Evolutionary conservation across 1,284 basidiomycete genomes (phyloP).

Genomic region (Coniferiporia sulphurascens): DNA sequence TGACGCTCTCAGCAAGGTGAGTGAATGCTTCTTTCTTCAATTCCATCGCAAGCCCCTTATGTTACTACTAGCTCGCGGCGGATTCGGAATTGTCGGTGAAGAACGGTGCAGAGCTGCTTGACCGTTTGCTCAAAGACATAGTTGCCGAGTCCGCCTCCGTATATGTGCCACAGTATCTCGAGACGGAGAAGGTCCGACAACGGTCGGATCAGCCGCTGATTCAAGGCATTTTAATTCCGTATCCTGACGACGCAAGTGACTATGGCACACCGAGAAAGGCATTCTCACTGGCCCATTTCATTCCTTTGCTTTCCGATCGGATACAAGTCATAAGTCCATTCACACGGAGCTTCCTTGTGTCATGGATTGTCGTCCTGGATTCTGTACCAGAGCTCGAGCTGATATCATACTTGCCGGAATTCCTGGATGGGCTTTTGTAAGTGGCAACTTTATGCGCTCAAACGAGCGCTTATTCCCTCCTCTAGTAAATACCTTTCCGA

Average conservation of each 20-base stretch:
- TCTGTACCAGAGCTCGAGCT: conserved; percentile 96
- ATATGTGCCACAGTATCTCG: conserved; percentile 87
- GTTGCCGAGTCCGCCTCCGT: conserved; percentile 95
- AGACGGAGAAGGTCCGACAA: conserved; percentile 64
- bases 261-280: conserved; percentile 60
- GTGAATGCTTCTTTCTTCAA: conserved; percentile 23
- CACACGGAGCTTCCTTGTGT: conserved; percentile 92
- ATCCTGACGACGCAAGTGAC: conserved; percentile 46
- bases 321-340: conserved; percentile 96
- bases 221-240: conserved; percentile 58
- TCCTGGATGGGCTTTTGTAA: conserved; percentile 90
- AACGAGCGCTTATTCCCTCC: conserved; percentile 7
- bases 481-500: conserved; percentile 91
- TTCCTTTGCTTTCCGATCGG: conserved; percentile 89
- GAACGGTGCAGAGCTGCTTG: conserved; percentile 98
- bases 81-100: conserved; percentile 97
- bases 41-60: background rate
- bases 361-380: conserved; percentile 95
- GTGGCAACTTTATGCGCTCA: conserved; percentile 30
- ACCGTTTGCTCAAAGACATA: conserved; percentile 95
- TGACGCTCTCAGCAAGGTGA: conserved; percentile 92
- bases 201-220: conserved; percentile 35
- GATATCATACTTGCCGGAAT: conserved; percentile 90
- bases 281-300: conserved; percentile 92
- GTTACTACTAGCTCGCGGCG: conserved; percentile 78